A percentile compares a stretch with the other conserved stretches of the same genome.
These are phyloP conservation scores for Exobasidium cylindrosporum DNA, from an alignment of 1,284 basidiomycete genomes.

Conservation along the genomic window DNA sequence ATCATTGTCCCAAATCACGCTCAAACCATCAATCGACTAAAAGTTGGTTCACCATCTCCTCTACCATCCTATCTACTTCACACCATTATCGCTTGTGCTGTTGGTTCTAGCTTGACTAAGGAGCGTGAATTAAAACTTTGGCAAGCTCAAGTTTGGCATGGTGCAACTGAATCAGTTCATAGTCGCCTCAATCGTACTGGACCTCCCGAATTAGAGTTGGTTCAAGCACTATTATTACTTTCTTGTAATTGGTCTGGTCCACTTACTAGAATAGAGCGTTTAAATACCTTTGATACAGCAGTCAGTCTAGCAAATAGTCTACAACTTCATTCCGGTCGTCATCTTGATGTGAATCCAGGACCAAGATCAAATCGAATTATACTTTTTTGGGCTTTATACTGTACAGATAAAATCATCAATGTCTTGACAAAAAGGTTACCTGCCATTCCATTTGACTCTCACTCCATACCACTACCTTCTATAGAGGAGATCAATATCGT, in stretches of 20 bases:
- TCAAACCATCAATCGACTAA: not conserved
- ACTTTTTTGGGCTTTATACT: constrained; percentile 15
- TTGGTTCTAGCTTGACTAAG: not conserved
- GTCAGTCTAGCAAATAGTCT: constrained; percentile 6
- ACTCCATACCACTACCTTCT: constrained; percentile 6
- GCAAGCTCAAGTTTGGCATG: constrained; percentile 9
- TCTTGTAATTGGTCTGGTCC: constrained; percentile 10
- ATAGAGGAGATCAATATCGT: not conserved
- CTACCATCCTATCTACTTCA: constrained; percentile 11
- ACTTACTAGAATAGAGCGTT: constrained; percentile 7
- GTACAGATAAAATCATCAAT: not conserved
- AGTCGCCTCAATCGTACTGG: not conserved
- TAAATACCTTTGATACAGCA: constrained; percentile 15
- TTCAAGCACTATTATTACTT: constrained; percentile 16
- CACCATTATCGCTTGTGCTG: constrained; percentile 12
- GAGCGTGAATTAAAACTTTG: constrained; percentile 16
- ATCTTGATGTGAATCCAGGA: not conserved
- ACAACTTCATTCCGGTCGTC: constrained; percentile 1
- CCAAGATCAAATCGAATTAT: constrained; percentile 1
- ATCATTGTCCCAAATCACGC: constrained; percentile 6
- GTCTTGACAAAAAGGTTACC: not conserved
- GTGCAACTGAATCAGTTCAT: constrained; percentile 13
- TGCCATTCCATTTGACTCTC: not conserved
- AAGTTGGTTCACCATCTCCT: not conserved
- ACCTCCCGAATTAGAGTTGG: constrained; percentile 1